Evolutionary conservation across 2,329 filamentous ascomycete genomes (phyloP).

Genomic region (Calycina herbarum): DNA sequence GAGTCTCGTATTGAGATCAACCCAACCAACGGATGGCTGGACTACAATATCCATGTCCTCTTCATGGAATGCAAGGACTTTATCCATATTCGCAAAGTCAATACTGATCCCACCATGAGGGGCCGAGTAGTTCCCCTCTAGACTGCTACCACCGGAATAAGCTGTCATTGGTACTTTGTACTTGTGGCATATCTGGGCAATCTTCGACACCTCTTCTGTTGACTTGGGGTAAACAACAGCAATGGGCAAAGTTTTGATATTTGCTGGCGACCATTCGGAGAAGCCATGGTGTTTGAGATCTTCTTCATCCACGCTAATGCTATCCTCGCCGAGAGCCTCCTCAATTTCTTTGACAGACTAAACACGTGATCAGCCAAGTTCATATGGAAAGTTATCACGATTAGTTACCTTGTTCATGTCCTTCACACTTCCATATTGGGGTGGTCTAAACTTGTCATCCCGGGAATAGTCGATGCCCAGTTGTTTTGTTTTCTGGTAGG

Average conservation of each 20-base stretch:
- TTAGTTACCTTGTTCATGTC: slow-evolving; percentile 4
- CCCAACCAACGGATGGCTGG: slow-evolving; percentile 85
- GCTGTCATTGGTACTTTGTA: slow-evolving; percentile 75
- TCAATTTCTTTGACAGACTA: slow-evolving; percentile 5
- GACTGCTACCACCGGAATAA: slow-evolving; percentile 73
- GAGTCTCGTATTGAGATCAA: slow-evolving; percentile 73
- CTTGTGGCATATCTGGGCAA: slow-evolving; percentile 70
- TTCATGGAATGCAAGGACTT: slow-evolving; percentile 74
- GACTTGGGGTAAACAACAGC: slow-evolving; percentile 62
- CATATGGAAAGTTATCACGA: not conserved
- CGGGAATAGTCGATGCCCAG: slow-evolving; percentile 8
- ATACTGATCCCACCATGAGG: slow-evolving; percentile 84
- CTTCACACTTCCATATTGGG: slow-evolving; percentile 2
- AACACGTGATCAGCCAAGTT: not conserved
- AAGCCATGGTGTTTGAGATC: slow-evolving; percentile 50
- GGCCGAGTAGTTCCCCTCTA: slow-evolving; percentile 87
- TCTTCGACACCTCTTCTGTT: slow-evolving; percentile 60
- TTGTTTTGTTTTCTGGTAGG: slow-evolving; percentile 8
- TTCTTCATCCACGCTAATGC: slow-evolving; percentile 9
- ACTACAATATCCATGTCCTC: slow-evolving; percentile 91
- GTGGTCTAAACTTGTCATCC: slow-evolving; percentile 8
- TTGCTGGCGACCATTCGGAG: slow-evolving; percentile 63
- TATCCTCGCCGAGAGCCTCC: not conserved
- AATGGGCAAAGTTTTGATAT: slow-evolving; percentile 58
- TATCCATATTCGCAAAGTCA: slow-evolving; percentile 84